A percentile compares a stretch with the other conserved stretches of the same genome.
These are phyloP conservation scores for Delphinella strobiligena DNA, from an alignment of 2,329 filamentous ascomycete species.

Conservation along the genomic window DNA sequence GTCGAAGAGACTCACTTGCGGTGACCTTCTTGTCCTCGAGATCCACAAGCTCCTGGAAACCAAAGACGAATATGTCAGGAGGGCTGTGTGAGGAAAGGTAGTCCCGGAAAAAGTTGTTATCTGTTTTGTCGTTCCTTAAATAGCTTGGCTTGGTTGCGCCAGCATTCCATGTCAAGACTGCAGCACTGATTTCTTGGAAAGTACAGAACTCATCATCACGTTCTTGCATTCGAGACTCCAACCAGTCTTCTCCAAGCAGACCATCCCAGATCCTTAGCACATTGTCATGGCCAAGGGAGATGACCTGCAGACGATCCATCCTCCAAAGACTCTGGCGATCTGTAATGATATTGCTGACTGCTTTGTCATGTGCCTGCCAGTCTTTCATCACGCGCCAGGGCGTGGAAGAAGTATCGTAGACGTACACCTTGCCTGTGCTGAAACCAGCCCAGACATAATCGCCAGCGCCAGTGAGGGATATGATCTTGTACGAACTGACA, in stretches of 20 bases:
- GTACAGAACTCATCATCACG: constrained; percentile 73
- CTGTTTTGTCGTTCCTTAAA: constrained; percentile 56
- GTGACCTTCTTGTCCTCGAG: constrained; percentile 95
- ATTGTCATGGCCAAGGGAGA: constrained; percentile 80
- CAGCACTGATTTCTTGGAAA: constrained; percentile 68
- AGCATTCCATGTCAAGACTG: constrained; percentile 92
- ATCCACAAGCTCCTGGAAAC: constrained; percentile 97
- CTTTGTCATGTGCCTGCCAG: constrained; percentile 81
- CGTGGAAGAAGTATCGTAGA: constrained; percentile 72
- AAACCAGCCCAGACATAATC: constrained; percentile 84
- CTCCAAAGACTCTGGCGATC: constrained; percentile 79
- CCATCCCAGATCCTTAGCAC: constrained; percentile 83
- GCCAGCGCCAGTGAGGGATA: constrained; percentile 68
- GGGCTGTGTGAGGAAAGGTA: constrained; percentile 64
- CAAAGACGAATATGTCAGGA: constrained; percentile 87
- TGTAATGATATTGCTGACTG: constrained; percentile 63
- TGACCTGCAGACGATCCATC: constrained; percentile 61
- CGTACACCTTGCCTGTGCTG: constrained; percentile 85
- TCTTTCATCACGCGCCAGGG: constrained; percentile 91
- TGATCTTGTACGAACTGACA: constrained; percentile 92
- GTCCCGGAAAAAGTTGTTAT: constrained; percentile 68
- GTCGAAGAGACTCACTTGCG: constrained; percentile 52
- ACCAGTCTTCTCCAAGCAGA: constrained; percentile 82
- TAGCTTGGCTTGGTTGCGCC: constrained; percentile 87
- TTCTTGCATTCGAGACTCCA: constrained; percentile 80